Conservation (phyloP, 805 yeast genomes). For the Starmerella apicola region DNA sequence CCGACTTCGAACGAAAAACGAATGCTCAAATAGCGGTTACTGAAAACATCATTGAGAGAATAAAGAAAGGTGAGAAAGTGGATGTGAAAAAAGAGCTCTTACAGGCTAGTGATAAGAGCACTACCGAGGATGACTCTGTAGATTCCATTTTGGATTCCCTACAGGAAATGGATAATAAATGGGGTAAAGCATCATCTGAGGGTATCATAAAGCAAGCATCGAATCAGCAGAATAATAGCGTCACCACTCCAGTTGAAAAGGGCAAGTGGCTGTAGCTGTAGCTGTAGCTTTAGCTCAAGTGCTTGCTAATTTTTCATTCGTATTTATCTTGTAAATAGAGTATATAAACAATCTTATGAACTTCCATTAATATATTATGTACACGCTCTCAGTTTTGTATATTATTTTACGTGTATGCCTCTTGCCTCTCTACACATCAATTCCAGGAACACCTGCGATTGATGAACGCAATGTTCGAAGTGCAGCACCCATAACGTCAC, state of each 20-base stretch:
- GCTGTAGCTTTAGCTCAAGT: too few species aligned
- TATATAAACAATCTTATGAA: too few species aligned
- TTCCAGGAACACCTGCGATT: constrained; percentile 53
- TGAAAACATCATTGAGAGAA: constrained; percentile 30
- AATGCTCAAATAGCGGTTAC: constrained; percentile 30
- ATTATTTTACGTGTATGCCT: background rate
- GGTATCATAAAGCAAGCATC: too few species aligned
- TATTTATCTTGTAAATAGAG: too few species aligned
- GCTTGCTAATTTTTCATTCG: too few species aligned
- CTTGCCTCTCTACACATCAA: constrained; percentile 6
- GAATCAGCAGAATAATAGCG: background rate
- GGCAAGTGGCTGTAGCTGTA: constrained; percentile 1
- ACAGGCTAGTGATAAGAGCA: constrained; percentile 12
- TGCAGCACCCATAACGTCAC: constrained; percentile 68
- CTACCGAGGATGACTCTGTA: constrained; percentile 11
- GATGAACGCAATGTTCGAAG: constrained; percentile 58
- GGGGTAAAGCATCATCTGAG: constrained; percentile 17
- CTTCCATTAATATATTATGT: too few species aligned
- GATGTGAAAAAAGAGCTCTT: constrained; percentile 34
- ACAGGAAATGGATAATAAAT: constrained; percentile 22
- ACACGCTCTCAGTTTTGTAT: background rate
- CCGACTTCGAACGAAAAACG: constrained; percentile 32
- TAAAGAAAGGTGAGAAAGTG: constrained; percentile 32
- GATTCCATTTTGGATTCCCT: constrained; percentile 24
- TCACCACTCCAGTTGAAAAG: background rate